A percentile compares a stretch with the other conserved stretches of the same genome.
These are phyloP conservation scores for Cantharellus cinnabarinus DNA, from an alignment of 768 basidiomycete species.

Conservation along the genomic window DNA sequence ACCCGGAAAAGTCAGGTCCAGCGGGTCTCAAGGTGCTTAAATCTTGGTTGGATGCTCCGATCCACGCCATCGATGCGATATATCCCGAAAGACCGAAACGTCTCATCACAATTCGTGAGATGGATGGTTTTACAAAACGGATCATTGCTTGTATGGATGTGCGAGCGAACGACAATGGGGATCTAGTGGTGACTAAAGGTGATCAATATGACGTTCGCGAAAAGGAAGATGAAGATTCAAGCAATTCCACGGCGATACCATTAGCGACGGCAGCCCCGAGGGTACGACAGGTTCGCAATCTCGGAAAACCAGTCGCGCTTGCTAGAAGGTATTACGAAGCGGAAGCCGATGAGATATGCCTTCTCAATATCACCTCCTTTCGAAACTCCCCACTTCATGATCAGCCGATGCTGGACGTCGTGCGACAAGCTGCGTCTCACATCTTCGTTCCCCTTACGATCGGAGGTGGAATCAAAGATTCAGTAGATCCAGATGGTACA, in stretches of 20 bases:
- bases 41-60: conserved; percentile 44
- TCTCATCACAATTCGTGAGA: not conserved
- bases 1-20: conserved; percentile 89
- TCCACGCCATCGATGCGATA: not conserved
- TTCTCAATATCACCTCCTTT: conserved; percentile 99
- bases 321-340: conserved; percentile 66
- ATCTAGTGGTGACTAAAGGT: conserved; percentile 96
- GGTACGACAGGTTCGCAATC: conserved; percentile 55
- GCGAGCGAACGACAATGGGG: conserved; percentile 84
- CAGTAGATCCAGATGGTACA: conserved; percentile 87
- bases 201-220: conserved; percentile 98
- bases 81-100: conserved; percentile 9
- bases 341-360: conserved; percentile 90
- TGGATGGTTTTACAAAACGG: conserved; percentile 69
- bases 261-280: conserved; percentile 9
- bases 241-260: conserved; percentile 8
- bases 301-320: conserved; percentile 90
- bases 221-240: conserved; percentile 22
- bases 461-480: conserved; percentile 95
- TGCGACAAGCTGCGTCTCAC: conserved; percentile 68
- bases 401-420: conserved; percentile 96
- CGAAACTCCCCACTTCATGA: conserved; percentile 85
- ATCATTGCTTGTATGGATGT: conserved; percentile 97
- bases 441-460: conserved; percentile 97
- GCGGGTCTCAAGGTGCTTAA: conserved; percentile 68